Percentiles rank a stretch among this genome's conserved stretches.
phyloP scores from a whole-genome alignment of 2,329 filamentous ascomycete species.

The Apiospora phragmitis region DNA sequence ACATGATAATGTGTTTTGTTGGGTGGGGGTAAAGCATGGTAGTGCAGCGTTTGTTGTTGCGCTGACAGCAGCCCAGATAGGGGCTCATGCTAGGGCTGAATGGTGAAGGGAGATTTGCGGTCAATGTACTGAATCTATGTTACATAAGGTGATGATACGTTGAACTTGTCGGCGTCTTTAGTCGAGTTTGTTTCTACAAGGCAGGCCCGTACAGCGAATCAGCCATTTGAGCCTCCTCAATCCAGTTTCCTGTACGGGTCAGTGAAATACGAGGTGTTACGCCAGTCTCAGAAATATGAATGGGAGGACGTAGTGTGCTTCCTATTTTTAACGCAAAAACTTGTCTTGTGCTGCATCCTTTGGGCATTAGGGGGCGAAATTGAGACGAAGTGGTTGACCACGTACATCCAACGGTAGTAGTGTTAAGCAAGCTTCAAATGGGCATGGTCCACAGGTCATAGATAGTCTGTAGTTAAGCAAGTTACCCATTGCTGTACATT shows the following conservation, averaged over 20 bases:
- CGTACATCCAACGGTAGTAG: not conserved
- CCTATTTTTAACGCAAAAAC: no score
- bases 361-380: not conserved
- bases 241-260: no score
- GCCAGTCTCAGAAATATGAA: no score
- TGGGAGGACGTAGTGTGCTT: no score
- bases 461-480: no score
- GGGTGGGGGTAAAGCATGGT: not conserved
- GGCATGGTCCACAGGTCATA: no score
- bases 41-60: not conserved
- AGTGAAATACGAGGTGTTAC: no score
- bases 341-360: no score
- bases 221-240: not conserved
- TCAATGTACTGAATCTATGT: not conserved
- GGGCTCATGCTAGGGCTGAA: not conserved
- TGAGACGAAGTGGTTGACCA: not conserved
- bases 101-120: not conserved
- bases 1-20: not conserved
- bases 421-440: not conserved
- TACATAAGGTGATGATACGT: not conserved
- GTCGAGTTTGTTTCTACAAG: fast-evolving
- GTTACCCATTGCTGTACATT: no score
- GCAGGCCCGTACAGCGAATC: not conserved
- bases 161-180: not conserved
- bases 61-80: not conserved